phyloP scores from a whole-genome alignment of 352 stramenopile species.

The Pythium angustatum region DNA sequence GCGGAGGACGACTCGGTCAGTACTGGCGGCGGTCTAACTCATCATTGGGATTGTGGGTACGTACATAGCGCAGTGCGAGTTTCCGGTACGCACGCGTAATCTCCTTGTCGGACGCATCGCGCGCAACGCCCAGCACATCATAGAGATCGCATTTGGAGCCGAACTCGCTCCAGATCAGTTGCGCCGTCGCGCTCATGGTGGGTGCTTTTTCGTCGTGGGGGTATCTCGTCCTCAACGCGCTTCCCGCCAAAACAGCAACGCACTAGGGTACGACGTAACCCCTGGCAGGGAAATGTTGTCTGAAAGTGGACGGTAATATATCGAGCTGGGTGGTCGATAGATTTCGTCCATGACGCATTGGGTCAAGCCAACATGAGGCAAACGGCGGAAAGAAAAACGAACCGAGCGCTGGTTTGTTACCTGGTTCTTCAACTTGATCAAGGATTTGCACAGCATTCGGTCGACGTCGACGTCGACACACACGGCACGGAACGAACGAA shows the following conservation, averaged over 20 bases:
- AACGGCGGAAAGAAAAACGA: neutral
- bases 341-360: too few relatives aligned
- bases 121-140: slow-evolving; percentile 63
- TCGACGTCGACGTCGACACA: slow-evolving; percentile 33
- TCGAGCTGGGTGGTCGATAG: too few relatives aligned
- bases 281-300: too few relatives aligned
- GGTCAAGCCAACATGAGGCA: too few relatives aligned
- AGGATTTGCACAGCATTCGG: neutral
- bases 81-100: slow-evolving; percentile 73
- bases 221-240: neutral
- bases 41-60: too few relatives aligned
- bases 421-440: slow-evolving; percentile 12
- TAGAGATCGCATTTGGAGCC: slow-evolving; percentile 77
- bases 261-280: neutral
- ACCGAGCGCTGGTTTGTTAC: neutral
- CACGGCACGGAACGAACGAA: too few relatives aligned
- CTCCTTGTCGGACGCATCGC: slow-evolving; percentile 61
- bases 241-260: slow-evolving; percentile 27
- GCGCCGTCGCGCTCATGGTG: slow-evolving; percentile 35
- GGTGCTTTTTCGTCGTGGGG: neutral
- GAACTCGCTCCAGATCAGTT: slow-evolving; percentile 59
- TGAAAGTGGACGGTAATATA: slow-evolving; percentile 9
- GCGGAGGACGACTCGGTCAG: too few relatives aligned
- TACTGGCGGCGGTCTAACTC: too few relatives aligned
- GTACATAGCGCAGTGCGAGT: slow-evolving; percentile 69